Conservation (phyloP, 1,284 basidiomycete genomes). For the Pisolithus thermaeus region DNA sequence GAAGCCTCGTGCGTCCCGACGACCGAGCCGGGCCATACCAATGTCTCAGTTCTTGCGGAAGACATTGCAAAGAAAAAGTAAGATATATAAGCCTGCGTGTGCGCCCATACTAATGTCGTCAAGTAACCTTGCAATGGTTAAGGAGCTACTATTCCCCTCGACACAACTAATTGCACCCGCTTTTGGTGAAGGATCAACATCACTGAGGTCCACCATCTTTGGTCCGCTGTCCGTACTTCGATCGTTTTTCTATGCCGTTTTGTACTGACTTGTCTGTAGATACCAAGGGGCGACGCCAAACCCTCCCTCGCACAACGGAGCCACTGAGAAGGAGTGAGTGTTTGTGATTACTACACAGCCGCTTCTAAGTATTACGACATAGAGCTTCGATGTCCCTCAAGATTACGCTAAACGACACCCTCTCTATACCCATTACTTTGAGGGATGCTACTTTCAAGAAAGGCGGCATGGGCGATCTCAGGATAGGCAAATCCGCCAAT, state of each 20-base stretch:
- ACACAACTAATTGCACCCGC: constrained; percentile 13
- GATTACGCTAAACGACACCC: constrained; percentile 25
- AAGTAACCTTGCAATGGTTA: constrained; percentile 35
- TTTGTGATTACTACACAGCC: neutral
- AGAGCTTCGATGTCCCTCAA: constrained; percentile 24
- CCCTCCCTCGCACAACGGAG: neutral
- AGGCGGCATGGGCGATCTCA: constrained; percentile 28
- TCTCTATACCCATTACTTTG: constrained; percentile 34
- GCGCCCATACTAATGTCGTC: constrained; percentile 3
- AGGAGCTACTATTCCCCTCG: constrained; percentile 42
- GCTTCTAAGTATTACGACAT: constrained; percentile 4
- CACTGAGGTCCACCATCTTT: constrained; percentile 44
- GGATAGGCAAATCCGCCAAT: constrained; percentile 31
- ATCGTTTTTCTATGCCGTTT: neutral
- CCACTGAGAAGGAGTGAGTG: constrained; percentile 20
- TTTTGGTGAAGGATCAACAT: constrained; percentile 16
- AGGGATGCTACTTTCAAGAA: constrained; percentile 30
- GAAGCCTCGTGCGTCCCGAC: no score
- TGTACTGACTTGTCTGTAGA: constrained; percentile 14
- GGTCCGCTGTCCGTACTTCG: constrained; percentile 44
- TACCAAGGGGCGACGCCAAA: constrained; percentile 19
- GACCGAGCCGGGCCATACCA: no score
- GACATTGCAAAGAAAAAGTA: constrained; percentile 23
- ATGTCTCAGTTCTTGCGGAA: constrained; percentile 8
- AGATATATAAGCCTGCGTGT: neutral